Percentiles rank a stretch among this genome's conserved stretches.
Conservation (phyloP, 2,329 filamentous ascomycete species). For the Neofusicoccum sp. region DNA sequence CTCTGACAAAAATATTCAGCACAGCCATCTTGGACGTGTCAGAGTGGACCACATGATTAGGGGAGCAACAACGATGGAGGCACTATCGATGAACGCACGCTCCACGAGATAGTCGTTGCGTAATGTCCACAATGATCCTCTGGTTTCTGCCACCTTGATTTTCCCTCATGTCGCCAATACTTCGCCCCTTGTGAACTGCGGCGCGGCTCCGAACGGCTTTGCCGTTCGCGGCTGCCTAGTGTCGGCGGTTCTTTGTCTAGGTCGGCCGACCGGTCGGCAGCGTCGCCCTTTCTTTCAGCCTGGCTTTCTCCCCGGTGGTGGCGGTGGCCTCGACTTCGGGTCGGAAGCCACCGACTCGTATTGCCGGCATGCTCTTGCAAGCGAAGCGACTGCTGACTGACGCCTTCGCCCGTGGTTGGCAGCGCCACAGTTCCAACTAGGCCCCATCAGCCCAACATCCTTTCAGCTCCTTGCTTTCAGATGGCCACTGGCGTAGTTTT, state of each 20-base stretch:
- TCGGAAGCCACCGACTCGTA: background rate
- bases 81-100: background rate
- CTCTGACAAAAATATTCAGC: background rate
- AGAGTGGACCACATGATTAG: background rate
- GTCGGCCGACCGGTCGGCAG: background rate
- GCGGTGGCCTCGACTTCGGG: background rate
- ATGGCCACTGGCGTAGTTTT: background rate
- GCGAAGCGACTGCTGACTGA: too few species aligned
- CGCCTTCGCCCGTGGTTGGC: background rate
- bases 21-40: conserved; percentile 3
- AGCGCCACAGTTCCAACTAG: background rate
- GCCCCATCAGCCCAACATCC: background rate
- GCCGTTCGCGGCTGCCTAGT: conserved; percentile 9
- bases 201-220: background rate
- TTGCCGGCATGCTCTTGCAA: too few species aligned
- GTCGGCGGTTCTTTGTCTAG: conserved; percentile 4
- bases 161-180: background rate
- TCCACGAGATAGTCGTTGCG: background rate
- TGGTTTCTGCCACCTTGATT: background rate
- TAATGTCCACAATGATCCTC: background rate
- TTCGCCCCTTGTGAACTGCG: background rate
- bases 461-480: background rate
- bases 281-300: background rate
- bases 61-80: background rate
- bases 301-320: conserved; percentile 8